Percentiles rank a stretch among this genome's conserved stretches.
phyloP scores from a whole-genome alignment of 306 rosid genomes.

The Quercus robur region DNA sequence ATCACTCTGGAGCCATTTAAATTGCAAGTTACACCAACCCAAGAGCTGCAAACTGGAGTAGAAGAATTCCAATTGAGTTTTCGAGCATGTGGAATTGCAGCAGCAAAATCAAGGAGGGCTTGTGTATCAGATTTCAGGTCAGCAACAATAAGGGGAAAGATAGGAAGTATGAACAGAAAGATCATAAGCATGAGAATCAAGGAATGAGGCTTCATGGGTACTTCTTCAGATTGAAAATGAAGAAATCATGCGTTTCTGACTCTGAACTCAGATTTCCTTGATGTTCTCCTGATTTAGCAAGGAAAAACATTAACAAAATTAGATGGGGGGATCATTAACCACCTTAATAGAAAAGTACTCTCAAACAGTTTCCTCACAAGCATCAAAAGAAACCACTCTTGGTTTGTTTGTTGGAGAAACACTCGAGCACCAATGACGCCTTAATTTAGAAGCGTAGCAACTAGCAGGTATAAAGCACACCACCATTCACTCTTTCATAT shows the following conservation, averaged over 20 bases:
- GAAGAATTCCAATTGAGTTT: constrained; percentile 72
- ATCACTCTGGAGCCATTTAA: constrained; percentile 39
- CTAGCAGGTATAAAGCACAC: not conserved
- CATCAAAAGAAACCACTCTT: not conserved
- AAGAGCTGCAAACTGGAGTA: constrained; percentile 54
- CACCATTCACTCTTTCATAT: not conserved
- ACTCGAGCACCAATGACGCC: not conserved
- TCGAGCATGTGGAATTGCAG: constrained; percentile 41
- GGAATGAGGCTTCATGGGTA: constrained; percentile 44
- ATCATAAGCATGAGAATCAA: constrained; percentile 32
- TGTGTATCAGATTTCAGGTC: constrained; percentile 64
- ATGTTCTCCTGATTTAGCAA: constrained; percentile 34
- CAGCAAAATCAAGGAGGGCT: constrained; percentile 63
- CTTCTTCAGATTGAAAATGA: constrained; percentile 24
- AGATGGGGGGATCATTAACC: not conserved
- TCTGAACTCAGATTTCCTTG: constrained; percentile 30
- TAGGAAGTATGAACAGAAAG: constrained; percentile 17
- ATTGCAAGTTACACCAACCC: constrained; percentile 73
- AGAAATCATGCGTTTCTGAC: constrained; percentile 17
- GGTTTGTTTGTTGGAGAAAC: not conserved
- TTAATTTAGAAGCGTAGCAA: constrained; percentile 5
- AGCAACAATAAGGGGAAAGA: constrained; percentile 27
- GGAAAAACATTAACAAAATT: constrained; percentile 28
- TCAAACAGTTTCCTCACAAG: not conserved
- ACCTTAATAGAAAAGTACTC: not conserved